Evolutionary conservation across 495 filamentous ascomycete species (phyloP).

Genomic region (Penicillium manginii): DNA sequence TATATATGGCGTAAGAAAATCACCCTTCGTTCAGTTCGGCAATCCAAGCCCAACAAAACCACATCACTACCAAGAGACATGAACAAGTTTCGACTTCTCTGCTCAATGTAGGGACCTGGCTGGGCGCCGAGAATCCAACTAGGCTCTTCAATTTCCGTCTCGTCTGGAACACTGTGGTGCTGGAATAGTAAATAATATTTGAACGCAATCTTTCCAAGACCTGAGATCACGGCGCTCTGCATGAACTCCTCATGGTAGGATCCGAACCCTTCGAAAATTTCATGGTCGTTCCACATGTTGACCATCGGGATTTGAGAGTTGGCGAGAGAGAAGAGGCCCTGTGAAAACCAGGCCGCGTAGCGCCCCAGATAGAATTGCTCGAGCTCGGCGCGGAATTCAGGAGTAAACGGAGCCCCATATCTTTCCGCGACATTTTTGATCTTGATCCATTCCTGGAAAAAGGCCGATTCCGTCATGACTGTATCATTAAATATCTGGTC

Average conservation of each 20-base stretch:
- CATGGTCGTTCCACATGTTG: constrained; percentile 97
- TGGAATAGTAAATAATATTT: constrained; percentile 99
- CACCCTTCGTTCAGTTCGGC: constrained; percentile 84
- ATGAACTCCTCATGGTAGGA: constrained; percentile 93
- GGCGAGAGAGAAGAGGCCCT: constrained; percentile 89
- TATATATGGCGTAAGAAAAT: neutral
- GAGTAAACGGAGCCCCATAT: constrained; percentile 70
- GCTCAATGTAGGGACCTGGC: constrained; percentile 88
- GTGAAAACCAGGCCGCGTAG: constrained; percentile 92
- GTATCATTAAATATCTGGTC: constrained; percentile 97
- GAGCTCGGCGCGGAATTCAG: constrained; percentile 80
- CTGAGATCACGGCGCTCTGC: constrained; percentile 85
- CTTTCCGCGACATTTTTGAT: constrained; percentile 82
- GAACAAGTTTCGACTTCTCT: constrained; percentile 83
- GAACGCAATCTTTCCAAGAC: constrained; percentile 87
- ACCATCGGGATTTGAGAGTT: constrained; percentile 97
- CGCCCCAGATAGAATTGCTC: constrained; percentile 85
- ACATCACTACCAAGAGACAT: constrained; percentile 78
- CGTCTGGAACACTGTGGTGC: constrained; percentile 82
- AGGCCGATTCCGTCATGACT: constrained; percentile 69
- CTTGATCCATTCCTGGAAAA: constrained; percentile 81
- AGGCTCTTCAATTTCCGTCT: constrained; percentile 80
- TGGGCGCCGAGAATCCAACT: constrained; percentile 84
- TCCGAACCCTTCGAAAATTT: constrained; percentile 96
- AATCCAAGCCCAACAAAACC: constrained; percentile 85